phyloP scores from a whole-genome alignment of 2,329 filamentous ascomycete species.

The Clonostachys rosea region DNA sequence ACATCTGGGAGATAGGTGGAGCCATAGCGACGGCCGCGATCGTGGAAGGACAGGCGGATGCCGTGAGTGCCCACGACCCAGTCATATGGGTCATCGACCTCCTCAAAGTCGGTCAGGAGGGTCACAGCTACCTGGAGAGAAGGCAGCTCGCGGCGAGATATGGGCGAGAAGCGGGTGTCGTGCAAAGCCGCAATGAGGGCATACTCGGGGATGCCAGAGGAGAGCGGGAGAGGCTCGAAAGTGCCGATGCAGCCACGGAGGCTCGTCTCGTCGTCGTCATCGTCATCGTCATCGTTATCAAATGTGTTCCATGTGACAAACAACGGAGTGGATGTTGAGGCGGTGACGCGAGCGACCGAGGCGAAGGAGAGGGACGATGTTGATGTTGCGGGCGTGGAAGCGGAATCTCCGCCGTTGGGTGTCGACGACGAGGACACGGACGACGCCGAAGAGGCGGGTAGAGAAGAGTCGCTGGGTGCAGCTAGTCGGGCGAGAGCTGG shows the following conservation, averaged over 20 bases:
- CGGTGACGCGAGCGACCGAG: constrained; percentile 18
- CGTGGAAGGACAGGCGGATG: constrained; percentile 78
- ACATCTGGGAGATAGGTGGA: constrained; percentile 93
- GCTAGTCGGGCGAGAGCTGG: constrained; percentile 37
- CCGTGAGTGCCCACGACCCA: constrained; percentile 88
- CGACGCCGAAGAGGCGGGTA: constrained; percentile 23
- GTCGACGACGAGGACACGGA: constrained; percentile 31
- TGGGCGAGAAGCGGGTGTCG: constrained; percentile 57
- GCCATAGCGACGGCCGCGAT: constrained; percentile 69
- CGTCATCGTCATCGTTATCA: constrained; percentile 16
- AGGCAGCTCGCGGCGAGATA: constrained; percentile 49
- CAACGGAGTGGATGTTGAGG: constrained; percentile 57
- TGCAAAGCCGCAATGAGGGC: constrained; percentile 72
- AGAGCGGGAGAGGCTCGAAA: constrained; percentile 74
- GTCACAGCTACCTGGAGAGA: constrained; percentile 66
- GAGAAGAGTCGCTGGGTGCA: constrained; percentile 14
- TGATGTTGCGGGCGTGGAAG: constrained; percentile 39
- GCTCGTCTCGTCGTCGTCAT: constrained; percentile 47
- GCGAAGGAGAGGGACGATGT: constrained; percentile 29
- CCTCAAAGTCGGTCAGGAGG: constrained; percentile 81
- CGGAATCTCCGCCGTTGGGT: constrained; percentile 29
- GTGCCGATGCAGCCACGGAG: constrained; percentile 96
- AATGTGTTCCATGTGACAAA: constrained; percentile 95
- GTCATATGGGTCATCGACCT: constrained; percentile 67
- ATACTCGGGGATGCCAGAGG: constrained; percentile 71